phyloP scores from a whole-genome alignment of 257 asterid genomes.

The Solanum microdontum region DNA sequence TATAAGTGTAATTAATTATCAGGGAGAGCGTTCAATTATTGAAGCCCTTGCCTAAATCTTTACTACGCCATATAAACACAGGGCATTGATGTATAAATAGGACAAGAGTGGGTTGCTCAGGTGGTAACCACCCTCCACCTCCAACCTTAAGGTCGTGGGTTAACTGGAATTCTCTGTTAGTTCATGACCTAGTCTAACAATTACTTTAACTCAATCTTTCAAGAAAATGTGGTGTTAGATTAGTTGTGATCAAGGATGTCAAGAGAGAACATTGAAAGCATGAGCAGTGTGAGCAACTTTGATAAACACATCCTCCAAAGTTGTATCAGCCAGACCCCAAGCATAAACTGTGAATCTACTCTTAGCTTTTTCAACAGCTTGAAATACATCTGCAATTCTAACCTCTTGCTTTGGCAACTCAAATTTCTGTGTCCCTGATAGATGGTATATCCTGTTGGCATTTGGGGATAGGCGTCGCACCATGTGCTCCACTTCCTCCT shows the following conservation, averaged over 20 bases:
- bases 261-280: slow-evolving; percentile 44
- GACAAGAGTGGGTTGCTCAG: not conserved
- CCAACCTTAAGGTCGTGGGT: not conserved
- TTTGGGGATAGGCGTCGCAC: slow-evolving; percentile 52
- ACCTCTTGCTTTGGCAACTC: slow-evolving; percentile 83
- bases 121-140: not conserved
- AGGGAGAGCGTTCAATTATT: not conserved
- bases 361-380: slow-evolving; percentile 79
- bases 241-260: slow-evolving; percentile 2
- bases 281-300: slow-evolving; percentile 87
- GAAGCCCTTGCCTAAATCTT: not conserved
- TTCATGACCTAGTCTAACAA: not conserved
- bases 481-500: slow-evolving; percentile 60
- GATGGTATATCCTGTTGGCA: slow-evolving; percentile 70
- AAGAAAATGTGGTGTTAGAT: not conserved
- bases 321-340: slow-evolving; percentile 93
- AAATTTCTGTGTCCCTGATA: slow-evolving; percentile 87
- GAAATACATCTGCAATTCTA: slow-evolving; percentile 66
- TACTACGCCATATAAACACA: not conserved
- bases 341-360: slow-evolving; percentile 75
- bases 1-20: not conserved
- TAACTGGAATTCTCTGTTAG: not conserved
- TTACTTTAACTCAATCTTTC: not conserved
- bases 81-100: not conserved
- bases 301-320: slow-evolving; percentile 85